phyloP scores from a whole-genome alignment of 495 filamentous ascomycete genomes.

The Hypoxylon subgilvum region DNA sequence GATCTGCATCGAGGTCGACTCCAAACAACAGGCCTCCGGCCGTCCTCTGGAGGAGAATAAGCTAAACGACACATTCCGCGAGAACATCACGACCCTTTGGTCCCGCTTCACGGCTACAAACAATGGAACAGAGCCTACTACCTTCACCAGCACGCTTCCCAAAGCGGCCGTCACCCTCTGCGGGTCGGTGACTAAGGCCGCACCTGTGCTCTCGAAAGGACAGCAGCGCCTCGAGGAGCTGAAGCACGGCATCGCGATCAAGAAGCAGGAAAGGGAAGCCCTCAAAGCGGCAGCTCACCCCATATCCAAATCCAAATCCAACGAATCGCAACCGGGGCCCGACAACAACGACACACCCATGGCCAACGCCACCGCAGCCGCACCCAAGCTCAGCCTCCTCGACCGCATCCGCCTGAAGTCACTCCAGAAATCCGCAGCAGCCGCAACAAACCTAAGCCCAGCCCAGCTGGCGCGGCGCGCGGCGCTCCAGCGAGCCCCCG shows the following conservation, averaged over 20 bases:
- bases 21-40: constrained; percentile 22
- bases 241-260: constrained; percentile 55
- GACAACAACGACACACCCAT: constrained; percentile 23
- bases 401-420: constrained; percentile 70
- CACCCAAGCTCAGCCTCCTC: constrained; percentile 56
- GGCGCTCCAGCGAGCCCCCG: constrained; percentile 65
- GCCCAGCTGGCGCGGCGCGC: constrained; percentile 60
- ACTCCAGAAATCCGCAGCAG: constrained; percentile 49
- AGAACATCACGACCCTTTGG: constrained; percentile 59
- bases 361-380: constrained; percentile 43
- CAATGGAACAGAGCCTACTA: constrained; percentile 11
- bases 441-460: constrained; percentile 47
- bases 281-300: no score
- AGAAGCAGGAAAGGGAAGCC: constrained; percentile 47
- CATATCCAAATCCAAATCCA: no score
- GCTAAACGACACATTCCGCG: constrained; percentile 60
- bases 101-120: constrained; percentile 32
- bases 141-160: constrained; percentile 62
- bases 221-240: constrained; percentile 67
- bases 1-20: constrained; percentile 52
- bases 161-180: constrained; percentile 58
- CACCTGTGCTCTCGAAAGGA: constrained; percentile 57
- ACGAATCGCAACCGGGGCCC: not conserved
- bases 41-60: constrained; percentile 61
- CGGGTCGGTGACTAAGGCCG: constrained; percentile 52